Evolutionary conservation across 2,329 filamentous ascomycete species (phyloP).

Genomic region (Aspergillus pseudotamarii): DNA sequence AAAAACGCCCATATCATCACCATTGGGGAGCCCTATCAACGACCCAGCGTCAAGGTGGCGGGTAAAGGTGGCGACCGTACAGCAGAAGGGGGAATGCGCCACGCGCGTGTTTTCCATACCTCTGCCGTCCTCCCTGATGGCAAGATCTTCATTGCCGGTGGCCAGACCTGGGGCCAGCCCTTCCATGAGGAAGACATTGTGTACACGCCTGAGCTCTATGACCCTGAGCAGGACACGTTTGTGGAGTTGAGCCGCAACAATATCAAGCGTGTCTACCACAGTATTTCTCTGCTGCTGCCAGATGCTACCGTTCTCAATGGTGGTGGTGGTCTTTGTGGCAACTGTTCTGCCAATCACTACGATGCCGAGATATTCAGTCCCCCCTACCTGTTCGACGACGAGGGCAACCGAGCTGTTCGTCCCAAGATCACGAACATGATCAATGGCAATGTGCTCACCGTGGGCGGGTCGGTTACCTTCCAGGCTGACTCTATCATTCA

Average conservation of each 20-base stretch:
- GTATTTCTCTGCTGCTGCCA: constrained; percentile 51
- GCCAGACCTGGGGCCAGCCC: constrained; percentile 45
- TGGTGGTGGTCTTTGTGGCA: constrained; percentile 57
- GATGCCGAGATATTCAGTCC: constrained; percentile 61
- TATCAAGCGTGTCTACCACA: constrained; percentile 49
- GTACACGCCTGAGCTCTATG: constrained; percentile 51
- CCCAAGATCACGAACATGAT: constrained; percentile 6
- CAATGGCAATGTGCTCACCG: not conserved
- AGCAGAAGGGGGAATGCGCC: constrained; percentile 31
- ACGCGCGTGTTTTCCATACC: constrained; percentile 50
- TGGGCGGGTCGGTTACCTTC: not conserved
- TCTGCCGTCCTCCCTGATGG: constrained; percentile 55
- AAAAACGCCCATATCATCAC: constrained; percentile 55
- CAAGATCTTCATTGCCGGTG: constrained; percentile 52
- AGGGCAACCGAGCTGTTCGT: not conserved
- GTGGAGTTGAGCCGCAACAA: constrained; percentile 20
- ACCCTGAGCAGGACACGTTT: constrained; percentile 48
- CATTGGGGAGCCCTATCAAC: constrained; percentile 35
- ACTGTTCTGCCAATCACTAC: constrained; percentile 53
- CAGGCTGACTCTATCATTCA: constrained; percentile 17
- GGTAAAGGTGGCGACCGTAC: constrained; percentile 33
- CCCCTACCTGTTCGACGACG: constrained; percentile 53
- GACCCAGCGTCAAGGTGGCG: constrained; percentile 12
- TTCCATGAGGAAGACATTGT: constrained; percentile 51
- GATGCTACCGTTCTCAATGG: constrained; percentile 56